Evolutionary conservation across 2,329 filamentous ascomycete species (phyloP).

Genomic region (Aureobasidium sp.): DNA sequence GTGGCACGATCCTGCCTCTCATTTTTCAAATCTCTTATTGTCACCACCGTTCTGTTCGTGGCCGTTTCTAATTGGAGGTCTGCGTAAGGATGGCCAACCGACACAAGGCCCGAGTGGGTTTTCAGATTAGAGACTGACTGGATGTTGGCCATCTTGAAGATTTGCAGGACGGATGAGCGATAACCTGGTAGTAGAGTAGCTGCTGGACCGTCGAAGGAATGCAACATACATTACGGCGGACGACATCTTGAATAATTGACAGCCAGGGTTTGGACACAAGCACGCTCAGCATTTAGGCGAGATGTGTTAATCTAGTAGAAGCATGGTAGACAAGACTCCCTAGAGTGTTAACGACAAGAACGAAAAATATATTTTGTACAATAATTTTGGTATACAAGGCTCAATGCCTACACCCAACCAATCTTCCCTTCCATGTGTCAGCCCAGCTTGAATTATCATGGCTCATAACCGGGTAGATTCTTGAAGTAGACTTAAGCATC

Average conservation of each 20-base stretch:
- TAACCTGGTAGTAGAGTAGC: no score
- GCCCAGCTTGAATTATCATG: not conserved
- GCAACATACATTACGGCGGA: no score
- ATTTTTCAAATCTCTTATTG: not conserved
- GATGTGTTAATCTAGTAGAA: not conserved
- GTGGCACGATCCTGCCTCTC: not conserved
- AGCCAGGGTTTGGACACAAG: not conserved
- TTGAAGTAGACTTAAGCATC: not conserved
- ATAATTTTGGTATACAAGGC: not conserved
- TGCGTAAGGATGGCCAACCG: not conserved
- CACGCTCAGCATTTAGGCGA: not conserved
- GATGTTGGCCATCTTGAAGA: not conserved
- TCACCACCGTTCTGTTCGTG: not conserved
- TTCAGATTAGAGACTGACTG: not conserved
- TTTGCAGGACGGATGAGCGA: not conserved
- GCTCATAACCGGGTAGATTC: not conserved
- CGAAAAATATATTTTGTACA: constrained; percentile 8
- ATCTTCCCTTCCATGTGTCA: not conserved
- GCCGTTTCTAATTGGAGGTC: not conserved
- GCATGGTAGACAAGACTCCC: not conserved
- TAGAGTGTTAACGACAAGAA: not conserved
- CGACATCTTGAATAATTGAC: not conserved
- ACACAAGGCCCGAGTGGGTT: not conserved
- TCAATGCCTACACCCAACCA: not conserved
- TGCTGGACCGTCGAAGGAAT: no score